A percentile compares a stretch with the other conserved stretches of the same genome.
phyloP scores from a whole-genome alignment of 2,329 filamentous ascomycete species.

The Exophiala alcalophila region DNA sequence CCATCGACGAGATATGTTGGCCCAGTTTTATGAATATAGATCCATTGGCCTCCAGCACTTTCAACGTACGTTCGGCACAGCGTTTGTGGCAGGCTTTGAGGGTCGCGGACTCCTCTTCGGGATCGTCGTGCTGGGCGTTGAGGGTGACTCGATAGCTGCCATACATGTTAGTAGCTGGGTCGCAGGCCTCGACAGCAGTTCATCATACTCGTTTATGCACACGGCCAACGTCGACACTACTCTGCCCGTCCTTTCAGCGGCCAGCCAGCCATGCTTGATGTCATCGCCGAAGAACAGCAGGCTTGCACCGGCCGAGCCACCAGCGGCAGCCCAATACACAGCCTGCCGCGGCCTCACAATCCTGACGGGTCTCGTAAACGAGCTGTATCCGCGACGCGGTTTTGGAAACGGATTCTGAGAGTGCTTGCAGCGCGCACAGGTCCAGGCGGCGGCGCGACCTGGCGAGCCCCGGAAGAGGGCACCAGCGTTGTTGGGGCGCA shows the following conservation, averaged over 20 bases:
- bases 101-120: conserved; percentile 62
- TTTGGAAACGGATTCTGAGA: conserved; percentile 2
- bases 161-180: background rate
- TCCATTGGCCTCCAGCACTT: conserved; percentile 89
- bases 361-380: conserved; percentile 13
- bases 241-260: conserved; percentile 72
- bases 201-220: conserved; percentile 78
- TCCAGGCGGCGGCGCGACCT: conserved; percentile 24
- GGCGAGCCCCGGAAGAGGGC: conserved; percentile 17
- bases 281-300: conserved; percentile 56
- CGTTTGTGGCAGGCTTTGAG: conserved; percentile 85
- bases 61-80: conserved; percentile 83
- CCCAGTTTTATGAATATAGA: conserved; percentile 98
- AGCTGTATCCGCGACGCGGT: conserved; percentile 12
- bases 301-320: conserved; percentile 18
- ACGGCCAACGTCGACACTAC: conserved; percentile 72
- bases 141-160: conserved; percentile 81
- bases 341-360: conserved; percentile 18
- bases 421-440: conserved; percentile 23
- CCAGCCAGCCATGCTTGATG: conserved; percentile 71
- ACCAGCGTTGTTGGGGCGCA: conserved; percentile 16
- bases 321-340: conserved; percentile 26
- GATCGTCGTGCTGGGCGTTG: conserved; percentile 63
- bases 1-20: conserved; percentile 93
- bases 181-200: background rate